Base-by-base conservation (phyloP, 2,329 filamentous ascomycete species). In the Daldinia sp. region DNA sequence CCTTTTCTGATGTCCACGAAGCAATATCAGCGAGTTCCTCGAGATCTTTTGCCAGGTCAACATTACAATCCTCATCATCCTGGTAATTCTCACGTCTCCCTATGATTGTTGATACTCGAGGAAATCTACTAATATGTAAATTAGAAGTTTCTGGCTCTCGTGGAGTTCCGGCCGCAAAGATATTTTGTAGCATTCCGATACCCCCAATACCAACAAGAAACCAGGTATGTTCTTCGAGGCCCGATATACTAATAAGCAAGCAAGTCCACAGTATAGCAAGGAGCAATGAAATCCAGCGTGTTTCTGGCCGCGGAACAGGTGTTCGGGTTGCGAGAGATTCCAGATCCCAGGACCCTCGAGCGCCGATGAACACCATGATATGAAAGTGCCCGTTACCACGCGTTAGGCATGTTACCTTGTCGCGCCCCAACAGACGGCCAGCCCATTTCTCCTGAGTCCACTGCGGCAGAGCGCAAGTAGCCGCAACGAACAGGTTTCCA, bases 181-280 rank as follows among this genome's bases (percentile, higher is more conserved):
- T 28, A 15, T 46, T 15, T 26, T 46, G 44, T 4, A 46, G 20
- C 42, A 46, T 46, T 9, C 42, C 42, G 42, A 46, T 46, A 6
- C 42, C 42, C n/a, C n/a, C n/a, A n/a, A n/a, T n/a, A n/a, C n/a
- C n/a, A 18, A 44, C 42, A 13, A 44, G 42, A 44, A 23, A 44
- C 44, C 23, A 48, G 44, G 23, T n/a, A 13, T 48, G 44, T n/a
- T 48, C 44, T 28, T 28, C 13, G 4, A 48, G 12, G 2, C 23
- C 46, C 23, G 46, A 50, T 50, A 50, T 50, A 7, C 26, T 50
- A 30, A 30, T 30, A n/a, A 30, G 46, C 26, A 30, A 3, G 10
- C 46, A 28, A 6, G 46, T 50, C 46, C 46, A 50, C 13, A 30
- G 4, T 30, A 30, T n/a, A 15, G 46, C 26, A 13, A 50, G 46